phyloP scores from a whole-genome alignment of 495 filamentous ascomycete species.

The Daldinia childiae region DNA sequence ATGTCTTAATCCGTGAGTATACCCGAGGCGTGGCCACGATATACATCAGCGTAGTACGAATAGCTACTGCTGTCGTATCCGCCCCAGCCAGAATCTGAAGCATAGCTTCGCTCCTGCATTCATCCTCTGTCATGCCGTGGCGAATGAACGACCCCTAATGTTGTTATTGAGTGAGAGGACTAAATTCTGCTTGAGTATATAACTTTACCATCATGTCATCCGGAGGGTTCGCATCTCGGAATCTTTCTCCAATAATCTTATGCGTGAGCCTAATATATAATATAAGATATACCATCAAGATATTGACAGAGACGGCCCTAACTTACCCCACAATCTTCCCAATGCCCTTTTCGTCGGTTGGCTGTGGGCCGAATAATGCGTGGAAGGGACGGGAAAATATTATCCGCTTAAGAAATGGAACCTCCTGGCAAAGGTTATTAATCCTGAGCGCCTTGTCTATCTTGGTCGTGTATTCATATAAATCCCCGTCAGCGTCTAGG shows the following conservation, averaged over 20 bases:
- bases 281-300: not conserved
- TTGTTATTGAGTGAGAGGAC: not conserved
- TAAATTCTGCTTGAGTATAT: not conserved
- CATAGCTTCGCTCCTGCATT: not conserved
- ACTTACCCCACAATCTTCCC: not conserved
- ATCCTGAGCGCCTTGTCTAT: not conserved
- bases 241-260: not conserved
- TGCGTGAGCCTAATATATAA: not conserved
- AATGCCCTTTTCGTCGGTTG: not conserved
- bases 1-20: not conserved
- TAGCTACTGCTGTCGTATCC: not conserved
- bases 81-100: not conserved
- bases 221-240: not conserved
- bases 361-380: not conserved
- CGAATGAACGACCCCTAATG: not conserved
- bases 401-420: not conserved
- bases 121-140: not conserved
- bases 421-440: not conserved
- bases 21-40: not conserved
- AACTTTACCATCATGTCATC: not conserved
- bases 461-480: not conserved
- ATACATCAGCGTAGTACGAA: not conserved
- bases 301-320: not conserved
- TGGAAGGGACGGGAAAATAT: not conserved
- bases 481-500: not conserved